phyloP scores from a whole-genome alignment of 2,329 filamentous ascomycete genomes.

The Pyrenochaeta sp. region DNA sequence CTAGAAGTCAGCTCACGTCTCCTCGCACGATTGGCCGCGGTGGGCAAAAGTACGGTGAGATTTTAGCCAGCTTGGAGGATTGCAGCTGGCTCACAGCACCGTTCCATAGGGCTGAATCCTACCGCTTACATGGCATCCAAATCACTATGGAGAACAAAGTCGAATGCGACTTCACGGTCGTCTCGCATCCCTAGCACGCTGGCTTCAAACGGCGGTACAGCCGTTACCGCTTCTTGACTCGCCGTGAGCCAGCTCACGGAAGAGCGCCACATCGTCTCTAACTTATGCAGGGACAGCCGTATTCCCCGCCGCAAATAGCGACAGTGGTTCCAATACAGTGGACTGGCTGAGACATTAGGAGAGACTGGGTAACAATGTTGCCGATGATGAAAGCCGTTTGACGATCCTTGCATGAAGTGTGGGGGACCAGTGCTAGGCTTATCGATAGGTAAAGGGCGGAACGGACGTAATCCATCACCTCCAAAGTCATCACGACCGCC shows the following conservation, averaged over 20 bases:
- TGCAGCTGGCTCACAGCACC: conserved; percentile 15
- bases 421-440: neutral
- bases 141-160: neutral
- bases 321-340: conserved; percentile 13
- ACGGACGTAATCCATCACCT: neutral
- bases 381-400: neutral
- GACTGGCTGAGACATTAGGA: conserved; percentile 25
- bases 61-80: conserved; percentile 20
- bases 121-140: conserved; percentile 20
- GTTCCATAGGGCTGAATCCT: conserved; percentile 35
- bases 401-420: too few species aligned
- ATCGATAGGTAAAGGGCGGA: neutral
- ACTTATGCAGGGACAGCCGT: conserved; percentile 13
- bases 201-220: conserved; percentile 11
- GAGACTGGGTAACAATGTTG: conserved; percentile 3
- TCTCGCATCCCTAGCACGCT: conserved; percentile 1
- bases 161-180: neutral
- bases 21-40: conserved; percentile 18
- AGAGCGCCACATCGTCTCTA: neutral
- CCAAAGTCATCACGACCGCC: neutral
- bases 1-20: neutral
- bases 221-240: conserved; percentile 26
- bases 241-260: conserved; percentile 11
- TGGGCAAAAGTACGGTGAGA: conserved; percentile 38
- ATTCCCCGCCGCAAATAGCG: neutral